Conservation (phyloP, 2,329 filamentous ascomycete species). For the Colletotrichum limetticola region DNA sequence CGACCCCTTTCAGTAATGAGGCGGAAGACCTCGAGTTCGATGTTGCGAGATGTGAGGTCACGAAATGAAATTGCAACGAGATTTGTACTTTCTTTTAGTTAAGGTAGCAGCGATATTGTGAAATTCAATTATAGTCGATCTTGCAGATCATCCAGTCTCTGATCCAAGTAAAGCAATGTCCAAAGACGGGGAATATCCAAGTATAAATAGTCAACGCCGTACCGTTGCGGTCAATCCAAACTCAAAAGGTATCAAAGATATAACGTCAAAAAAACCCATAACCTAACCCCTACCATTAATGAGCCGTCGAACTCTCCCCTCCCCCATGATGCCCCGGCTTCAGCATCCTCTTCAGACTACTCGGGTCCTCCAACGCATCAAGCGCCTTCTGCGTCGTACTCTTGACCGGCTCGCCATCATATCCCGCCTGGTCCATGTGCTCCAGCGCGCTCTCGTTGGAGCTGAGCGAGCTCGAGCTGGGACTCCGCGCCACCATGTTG, state of each 20-base stretch:
- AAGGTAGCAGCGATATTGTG: not conserved
- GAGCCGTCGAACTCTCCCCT: slow-evolving; percentile 24
- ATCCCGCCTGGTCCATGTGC: slow-evolving; percentile 52
- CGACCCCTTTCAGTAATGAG: not conserved
- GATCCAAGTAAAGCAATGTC: not conserved
- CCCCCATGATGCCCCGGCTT: not conserved
- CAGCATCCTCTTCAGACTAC: slow-evolving; percentile 52
- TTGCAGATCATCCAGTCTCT: not conserved
- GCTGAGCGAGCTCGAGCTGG: slow-evolving; percentile 50
- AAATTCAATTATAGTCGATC: slow-evolving; percentile 6
- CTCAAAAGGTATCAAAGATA: slow-evolving; percentile 23
- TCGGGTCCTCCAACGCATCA: slow-evolving; percentile 63
- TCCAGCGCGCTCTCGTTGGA: slow-evolving; percentile 65
- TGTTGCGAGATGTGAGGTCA: too few species aligned
- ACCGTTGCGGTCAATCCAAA: not conserved
- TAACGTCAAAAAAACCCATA: not conserved
- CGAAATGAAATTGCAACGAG: too few species aligned
- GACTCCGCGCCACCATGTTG: slow-evolving; percentile 67
- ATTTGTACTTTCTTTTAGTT: not conserved
- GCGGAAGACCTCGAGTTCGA: too few species aligned
- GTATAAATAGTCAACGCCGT: not conserved
- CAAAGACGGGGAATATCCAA: not conserved
- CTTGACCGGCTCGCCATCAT: slow-evolving; percentile 48
- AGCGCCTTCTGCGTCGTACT: slow-evolving; percentile 64
- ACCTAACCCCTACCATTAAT: not conserved